Evolutionary conservation across 345 rosid species (phyloP), one percentile per base, ranked within the genome.

Genomic region (Trapa incisa): DNA sequence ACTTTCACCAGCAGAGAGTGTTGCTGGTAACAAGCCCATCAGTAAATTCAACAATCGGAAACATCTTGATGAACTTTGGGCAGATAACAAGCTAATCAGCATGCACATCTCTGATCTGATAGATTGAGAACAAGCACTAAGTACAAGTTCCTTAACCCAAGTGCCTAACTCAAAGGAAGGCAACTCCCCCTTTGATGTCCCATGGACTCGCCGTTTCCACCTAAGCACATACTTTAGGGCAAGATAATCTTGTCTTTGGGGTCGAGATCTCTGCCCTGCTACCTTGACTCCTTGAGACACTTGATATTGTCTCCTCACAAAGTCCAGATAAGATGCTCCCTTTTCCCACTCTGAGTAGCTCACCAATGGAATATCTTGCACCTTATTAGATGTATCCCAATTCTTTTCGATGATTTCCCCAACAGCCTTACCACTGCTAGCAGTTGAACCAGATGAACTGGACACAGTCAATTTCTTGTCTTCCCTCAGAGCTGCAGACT

Each of bases 21-120:
- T 87, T 65, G 86, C 88, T 1, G 99, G 96, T 65, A 94, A 74
- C 78, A 91, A 78, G 65, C 87, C 80, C 86, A 91, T 84, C 69
- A 94, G 80, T 67, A 94, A 81, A 79, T 85, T 89, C 78, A 94
- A 80, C 81, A 94, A 69, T 75, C 89, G 87, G 74, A 80, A 91
- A 42, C 80, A 80, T 76, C 93, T 89, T 42, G 96, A 82, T 65
- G 89, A 79, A 81, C 91, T 89, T 80, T 94, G 96, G 47, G 89
- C 84, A 74, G 87, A 84, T 67, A 94, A 92, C 78, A 94, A 77
- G 74, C 87, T 86, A 71, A 94, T 85, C 75, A 94, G 77, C 82
- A 82, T 84, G 89, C 96, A 89, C 97, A 94, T 94, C 86, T 91
- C 99, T 37, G 97, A 91, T 72, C 97, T 84, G 65, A 94, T 91